Base-by-base conservation (phyloP, 768 basidiomycete genomes). In the Phaeolepiota aurea region DNA sequence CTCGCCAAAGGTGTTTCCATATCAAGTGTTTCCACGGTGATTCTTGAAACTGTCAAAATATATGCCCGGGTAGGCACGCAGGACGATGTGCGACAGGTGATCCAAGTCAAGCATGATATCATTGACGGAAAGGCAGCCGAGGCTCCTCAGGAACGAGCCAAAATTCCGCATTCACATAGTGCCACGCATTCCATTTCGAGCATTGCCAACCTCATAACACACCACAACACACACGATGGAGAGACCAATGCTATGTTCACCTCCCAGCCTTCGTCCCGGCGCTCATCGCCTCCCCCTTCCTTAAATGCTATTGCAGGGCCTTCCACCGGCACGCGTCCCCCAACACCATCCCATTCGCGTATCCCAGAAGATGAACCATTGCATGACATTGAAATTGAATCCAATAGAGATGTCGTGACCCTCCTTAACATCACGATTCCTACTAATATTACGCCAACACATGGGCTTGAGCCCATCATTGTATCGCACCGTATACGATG, bases 1-100 rank as follows among this genome's bases (percentile, higher is more conserved):
- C 64, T 96, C 15, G 65, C 71, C 28, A 97, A 98, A 59, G 94
- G 94, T 5, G 81, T 85, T 3, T 66, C 70, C 34, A 81, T 97
- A 13, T 60, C 77, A 3, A 72, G 61, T 34, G 73, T 94, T 16
- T 59, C 68, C 14, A 87, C 83, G 3, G 69, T 76, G 5, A 65
- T 97, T 34, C 77, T 80, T 45, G 91, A 98, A 60, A 74, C 74
- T 2, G 76, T 77, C 1, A 87, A 82, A 56, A 54, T 86, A 1
- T 68, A 68, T 48, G 62, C 61, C 16, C 73, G 79, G 25, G 60
- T 68, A 11, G 72, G 76, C 5, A 53, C 59, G 21, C 80, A 82
- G 52, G 80, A 85, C 41, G 69, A 74, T 30, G 76, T 72, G 3
- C 71, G 81, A 25, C 57, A 74, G 22, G 74, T 88, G 25, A 72